phyloP scores from a whole-genome alignment of 169 alveolate genomes.

The Pseudocohnilembus persalinus region DNA sequence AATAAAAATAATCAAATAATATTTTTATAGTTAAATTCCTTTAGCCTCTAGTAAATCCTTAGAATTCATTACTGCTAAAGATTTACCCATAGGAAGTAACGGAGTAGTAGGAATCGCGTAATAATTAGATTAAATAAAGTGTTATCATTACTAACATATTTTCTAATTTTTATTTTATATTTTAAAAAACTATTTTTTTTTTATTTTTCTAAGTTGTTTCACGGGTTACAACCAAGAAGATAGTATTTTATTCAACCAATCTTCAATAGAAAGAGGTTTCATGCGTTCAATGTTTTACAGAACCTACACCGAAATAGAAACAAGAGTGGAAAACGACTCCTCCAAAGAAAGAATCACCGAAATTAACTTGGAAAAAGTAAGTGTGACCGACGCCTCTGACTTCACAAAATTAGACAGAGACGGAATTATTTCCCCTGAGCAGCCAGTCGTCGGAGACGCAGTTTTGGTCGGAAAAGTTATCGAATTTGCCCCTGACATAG shows the following conservation, averaged over 20 bases:
- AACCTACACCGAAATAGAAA: constrained; percentile 95
- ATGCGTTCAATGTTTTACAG: constrained; percentile 98
- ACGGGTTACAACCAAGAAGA: constrained; percentile 99
- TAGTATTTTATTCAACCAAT: constrained; percentile 96
- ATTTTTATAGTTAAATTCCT: constrained; percentile 89
- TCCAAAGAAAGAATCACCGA: constrained; percentile 10
- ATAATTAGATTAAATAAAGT: too few species aligned
- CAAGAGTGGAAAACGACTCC: constrained; percentile 74
- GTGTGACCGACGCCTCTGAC: background rate
- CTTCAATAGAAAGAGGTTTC: constrained; percentile 97
- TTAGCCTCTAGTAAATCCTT: constrained; percentile 97
- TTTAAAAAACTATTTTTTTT: too few species aligned
- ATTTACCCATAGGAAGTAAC: constrained; percentile 99
- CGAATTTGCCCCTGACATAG: constrained; percentile 9
- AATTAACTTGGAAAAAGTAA: background rate
- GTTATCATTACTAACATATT: too few species aligned
- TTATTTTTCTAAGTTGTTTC: constrained; percentile 79
- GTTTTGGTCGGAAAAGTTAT: constrained; percentile 45
- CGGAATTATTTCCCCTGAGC: constrained; percentile 48
- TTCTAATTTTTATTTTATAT: too few species aligned
- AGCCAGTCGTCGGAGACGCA: constrained; percentile 37
- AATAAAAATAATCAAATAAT: too few species aligned
- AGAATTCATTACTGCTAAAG: constrained; percentile 97
- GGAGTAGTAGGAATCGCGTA: constrained; percentile 96
- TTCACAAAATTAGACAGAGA: constrained; percentile 41